phyloP scores from a whole-genome alignment of 2,329 filamentous ascomycete genomes.

The Emydomyces testavorans region DNA sequence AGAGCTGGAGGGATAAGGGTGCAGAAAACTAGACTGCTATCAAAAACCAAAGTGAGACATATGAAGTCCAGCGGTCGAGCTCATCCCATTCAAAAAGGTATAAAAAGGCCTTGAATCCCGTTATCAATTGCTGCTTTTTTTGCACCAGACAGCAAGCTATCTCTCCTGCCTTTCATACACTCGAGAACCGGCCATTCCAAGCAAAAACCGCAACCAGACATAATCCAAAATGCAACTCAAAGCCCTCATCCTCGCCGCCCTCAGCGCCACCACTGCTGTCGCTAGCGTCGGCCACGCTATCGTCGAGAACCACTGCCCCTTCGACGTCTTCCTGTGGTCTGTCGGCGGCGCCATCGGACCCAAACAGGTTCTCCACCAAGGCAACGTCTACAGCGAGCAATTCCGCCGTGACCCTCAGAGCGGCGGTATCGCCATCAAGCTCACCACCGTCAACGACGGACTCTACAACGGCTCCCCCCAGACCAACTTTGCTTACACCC shows the following conservation, averaged over 20 bases:
- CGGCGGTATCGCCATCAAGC: slow-evolving; percentile 36
- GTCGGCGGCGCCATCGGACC: slow-evolving; percentile 23
- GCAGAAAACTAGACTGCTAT: too few relatives aligned
- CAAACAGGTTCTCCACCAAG: slow-evolving; percentile 22
- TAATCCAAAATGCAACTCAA: slow-evolving; percentile 15
- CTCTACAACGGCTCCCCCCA: slow-evolving; percentile 29
- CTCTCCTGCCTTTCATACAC: not conserved
- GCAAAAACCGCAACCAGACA: not conserved
- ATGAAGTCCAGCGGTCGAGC: not conserved
- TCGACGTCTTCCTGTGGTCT: slow-evolving; percentile 30
- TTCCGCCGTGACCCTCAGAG: slow-evolving; percentile 28
- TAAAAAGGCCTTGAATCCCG: not conserved
- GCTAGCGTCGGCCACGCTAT: slow-evolving; percentile 26
- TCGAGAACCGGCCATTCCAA: not conserved
- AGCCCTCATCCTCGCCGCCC: slow-evolving; percentile 11
- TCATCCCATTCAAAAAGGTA: not conserved
- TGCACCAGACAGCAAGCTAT: not conserved
- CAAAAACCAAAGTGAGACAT: slow-evolving; percentile 7
- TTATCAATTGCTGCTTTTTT: not conserved
- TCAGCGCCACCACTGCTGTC: slow-evolving; percentile 21
- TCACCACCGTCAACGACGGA: slow-evolving; percentile 29
- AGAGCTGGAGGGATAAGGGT: not conserved
- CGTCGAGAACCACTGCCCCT: slow-evolving; percentile 27
- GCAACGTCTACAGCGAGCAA: slow-evolving; percentile 27
- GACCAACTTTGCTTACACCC: slow-evolving; percentile 34